Evolutionary conservation across 805 yeast genomes (phyloP), one percentile per base, ranked within the genome.

Genomic region (Wickerhamiella azyma): DNA sequence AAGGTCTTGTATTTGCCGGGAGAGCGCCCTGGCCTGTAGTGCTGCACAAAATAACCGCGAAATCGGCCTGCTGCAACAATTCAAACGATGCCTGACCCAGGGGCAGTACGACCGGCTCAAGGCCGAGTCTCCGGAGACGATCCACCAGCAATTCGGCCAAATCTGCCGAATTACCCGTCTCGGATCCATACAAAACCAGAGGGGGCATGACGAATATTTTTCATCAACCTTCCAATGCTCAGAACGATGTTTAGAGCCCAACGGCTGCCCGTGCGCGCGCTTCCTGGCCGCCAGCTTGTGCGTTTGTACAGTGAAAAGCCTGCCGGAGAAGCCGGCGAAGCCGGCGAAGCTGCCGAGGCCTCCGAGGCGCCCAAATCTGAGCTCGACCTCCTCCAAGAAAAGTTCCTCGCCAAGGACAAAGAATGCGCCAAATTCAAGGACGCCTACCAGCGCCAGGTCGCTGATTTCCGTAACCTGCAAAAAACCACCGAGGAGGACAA

Each of bases 21-120:
- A 89, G 62, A 50, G 82, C 95, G 24, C 98, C 98, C 62, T 89
- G 96, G 7, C 98, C 97, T 1, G 94, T 81, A 0, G 98, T 89
- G 1, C 96, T 79, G 59, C 94, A 82, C 2, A 89, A 59, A 0
- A 80, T 68, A 18, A 79, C 66, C 44, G 76, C 66, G 26, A 63
- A 62, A 6, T 64, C 55, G 13, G 76, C 70, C 3, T 75, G 68
- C 5, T 74, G 64, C 42, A 84, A 46, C 26, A 52, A 53, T 7
- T 17, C 49, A 17, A 48, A 29, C 14, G 51, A n/a, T 5, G 55
- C 48, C 39, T 45, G 43, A 39, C 48, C 77, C 74, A 56, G 75
- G 76, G 38, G 76, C 79, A 53, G 82, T 83, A 81, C 64, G 1
- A 51, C 63, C 13, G 79, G 74, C 40, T 56, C 63, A 53, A 75